Conservation (phyloP, 257 asterid species). For the Capsicum chinense region DNA sequence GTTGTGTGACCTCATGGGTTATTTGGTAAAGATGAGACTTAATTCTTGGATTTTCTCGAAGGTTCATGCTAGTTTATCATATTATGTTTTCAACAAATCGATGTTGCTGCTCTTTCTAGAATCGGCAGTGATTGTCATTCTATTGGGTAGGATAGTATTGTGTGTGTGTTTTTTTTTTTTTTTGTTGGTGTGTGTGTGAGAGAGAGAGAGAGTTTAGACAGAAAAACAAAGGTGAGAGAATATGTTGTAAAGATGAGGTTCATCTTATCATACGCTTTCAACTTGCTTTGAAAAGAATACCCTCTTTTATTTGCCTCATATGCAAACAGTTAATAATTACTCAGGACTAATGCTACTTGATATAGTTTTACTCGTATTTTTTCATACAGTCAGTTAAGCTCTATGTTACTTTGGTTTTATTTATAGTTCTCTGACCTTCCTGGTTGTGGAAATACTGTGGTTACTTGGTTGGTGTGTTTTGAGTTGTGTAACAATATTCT, state of each 20-base stretch:
- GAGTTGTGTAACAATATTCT: conserved; percentile 5
- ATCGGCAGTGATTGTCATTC: neutral
- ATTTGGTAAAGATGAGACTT: neutral
- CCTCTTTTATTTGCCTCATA: neutral
- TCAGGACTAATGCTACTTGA: conserved; percentile 4
- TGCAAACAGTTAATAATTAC: neutral
- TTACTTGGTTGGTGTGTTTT: neutral
- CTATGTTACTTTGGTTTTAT: neutral
- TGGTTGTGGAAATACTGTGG: neutral
- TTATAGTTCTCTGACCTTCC: neutral
- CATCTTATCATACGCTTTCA: neutral
- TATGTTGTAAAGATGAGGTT: neutral
- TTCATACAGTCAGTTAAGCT: neutral
- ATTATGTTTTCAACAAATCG: neutral
- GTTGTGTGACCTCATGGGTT: neutral
- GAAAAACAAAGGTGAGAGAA: neutral
- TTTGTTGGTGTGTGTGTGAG: neutral
- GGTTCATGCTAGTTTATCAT: conserved; percentile 7
- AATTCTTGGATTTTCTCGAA: neutral
- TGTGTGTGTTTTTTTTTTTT: too few species aligned
- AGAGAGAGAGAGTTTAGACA: neutral
- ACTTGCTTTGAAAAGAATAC: neutral
- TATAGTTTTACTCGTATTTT: neutral
- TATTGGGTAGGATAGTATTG: neutral
- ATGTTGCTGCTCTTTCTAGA: neutral